Evolutionary conservation across 177 flowering plant species (phyloP).

Genomic region (Tripterygium wilfordii): DNA sequence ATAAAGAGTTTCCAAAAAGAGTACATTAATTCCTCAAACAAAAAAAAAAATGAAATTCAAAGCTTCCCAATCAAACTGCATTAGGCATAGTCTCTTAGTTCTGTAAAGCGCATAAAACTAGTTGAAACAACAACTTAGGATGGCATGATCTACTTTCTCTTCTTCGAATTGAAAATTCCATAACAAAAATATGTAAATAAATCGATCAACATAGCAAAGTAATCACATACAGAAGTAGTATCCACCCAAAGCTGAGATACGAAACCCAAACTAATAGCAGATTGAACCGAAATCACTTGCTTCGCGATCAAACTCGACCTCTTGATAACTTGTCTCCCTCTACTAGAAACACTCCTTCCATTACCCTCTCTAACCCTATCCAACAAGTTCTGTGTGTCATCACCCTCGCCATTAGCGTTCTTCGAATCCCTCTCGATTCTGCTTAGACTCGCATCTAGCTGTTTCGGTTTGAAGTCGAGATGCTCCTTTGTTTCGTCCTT

Average conservation of each 20-base stretch:
- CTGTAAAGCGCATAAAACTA: too few species aligned
- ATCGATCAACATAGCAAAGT: background rate
- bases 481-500: too few species aligned
- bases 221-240: conserved; percentile 48
- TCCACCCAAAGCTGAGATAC: conserved; percentile 87
- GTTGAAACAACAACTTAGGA: too few species aligned
- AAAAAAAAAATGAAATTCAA: background rate
- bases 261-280: conserved; percentile 75
- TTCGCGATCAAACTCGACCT: conserved; percentile 71
- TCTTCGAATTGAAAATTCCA: background rate
- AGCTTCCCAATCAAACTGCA: background rate
- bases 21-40: background rate
- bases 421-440: too few species aligned
- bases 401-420: too few species aligned
- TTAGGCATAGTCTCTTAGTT: background rate
- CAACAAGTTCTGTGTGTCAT: too few species aligned
- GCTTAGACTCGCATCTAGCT: too few species aligned
- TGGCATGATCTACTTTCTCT: too few species aligned
- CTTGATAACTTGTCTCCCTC: conserved; percentile 42
- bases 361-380: conserved; percentile 1
- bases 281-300: conserved; percentile 70
- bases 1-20: background rate
- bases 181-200: background rate
- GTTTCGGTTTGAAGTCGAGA: too few species aligned
- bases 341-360: conserved; percentile 14